Percentiles rank a stretch among this genome's conserved stretches.
Evolutionary conservation across 495 filamentous ascomycete species (phyloP).

Genomic region (Durotheca rogersii): DNA sequence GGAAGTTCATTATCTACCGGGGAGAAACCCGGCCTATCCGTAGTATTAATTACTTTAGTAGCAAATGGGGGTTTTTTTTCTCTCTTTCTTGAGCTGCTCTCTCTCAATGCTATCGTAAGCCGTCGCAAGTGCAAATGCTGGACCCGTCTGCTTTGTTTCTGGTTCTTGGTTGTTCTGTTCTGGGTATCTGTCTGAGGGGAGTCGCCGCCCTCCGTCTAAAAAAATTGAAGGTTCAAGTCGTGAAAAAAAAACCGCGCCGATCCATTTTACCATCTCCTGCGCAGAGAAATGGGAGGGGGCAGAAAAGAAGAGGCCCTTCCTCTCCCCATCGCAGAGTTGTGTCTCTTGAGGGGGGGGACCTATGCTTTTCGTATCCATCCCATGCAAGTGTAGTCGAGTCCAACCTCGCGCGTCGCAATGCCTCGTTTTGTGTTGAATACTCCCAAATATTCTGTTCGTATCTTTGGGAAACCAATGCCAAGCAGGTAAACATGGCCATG

Average conservation of each 20-base stretch:
- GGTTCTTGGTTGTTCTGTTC: no score
- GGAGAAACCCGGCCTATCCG: no score
- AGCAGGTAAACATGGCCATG: slow-evolving; percentile 12
- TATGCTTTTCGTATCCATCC: slow-evolving; percentile 35
- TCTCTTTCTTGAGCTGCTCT: no score
- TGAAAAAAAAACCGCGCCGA: slow-evolving; percentile 8
- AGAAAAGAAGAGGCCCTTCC: slow-evolving; percentile 2
- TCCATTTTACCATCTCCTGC: background rate
- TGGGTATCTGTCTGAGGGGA: slow-evolving; percentile 34
- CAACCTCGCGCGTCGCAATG: slow-evolving; percentile 23
- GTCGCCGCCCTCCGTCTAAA: slow-evolving; percentile 35
- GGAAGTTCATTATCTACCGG: no score
- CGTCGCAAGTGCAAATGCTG: slow-evolving; percentile 35
- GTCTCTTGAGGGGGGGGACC: background rate
- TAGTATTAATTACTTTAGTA: no score
- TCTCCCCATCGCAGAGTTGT: background rate
- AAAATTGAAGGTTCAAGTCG: slow-evolving; percentile 9
- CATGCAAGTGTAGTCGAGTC: slow-evolving; percentile 34
- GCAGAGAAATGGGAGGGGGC: background rate
- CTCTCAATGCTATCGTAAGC: no score
- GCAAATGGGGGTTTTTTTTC: slow-evolving; percentile 9
- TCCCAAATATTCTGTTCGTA: slow-evolving; percentile 26
- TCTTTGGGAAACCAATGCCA: slow-evolving; percentile 18
- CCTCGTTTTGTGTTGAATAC: slow-evolving; percentile 26
- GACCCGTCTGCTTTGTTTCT: no score